phyloP scores from a whole-genome alignment of 805 yeast genomes.

The Cyberlindnera maritima region DNA sequence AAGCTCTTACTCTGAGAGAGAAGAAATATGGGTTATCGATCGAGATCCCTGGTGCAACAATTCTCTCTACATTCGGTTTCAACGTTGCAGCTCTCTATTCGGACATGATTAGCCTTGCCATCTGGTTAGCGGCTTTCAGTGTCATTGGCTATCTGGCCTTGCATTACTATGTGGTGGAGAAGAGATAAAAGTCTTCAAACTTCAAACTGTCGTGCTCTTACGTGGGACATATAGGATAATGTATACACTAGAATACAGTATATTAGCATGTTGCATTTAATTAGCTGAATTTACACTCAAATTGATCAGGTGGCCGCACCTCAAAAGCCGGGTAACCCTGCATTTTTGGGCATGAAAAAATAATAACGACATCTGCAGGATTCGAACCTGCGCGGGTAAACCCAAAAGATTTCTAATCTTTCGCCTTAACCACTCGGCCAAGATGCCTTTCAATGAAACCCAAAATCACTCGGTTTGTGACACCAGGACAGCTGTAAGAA shows the following conservation, averaged over 20 bases:
- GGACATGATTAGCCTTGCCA: conserved; percentile 60
- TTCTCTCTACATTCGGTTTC: conserved; percentile 92
- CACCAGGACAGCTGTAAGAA: too few relatives aligned
- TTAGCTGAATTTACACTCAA: too few relatives aligned
- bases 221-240: too few relatives aligned
- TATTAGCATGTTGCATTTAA: too few relatives aligned
- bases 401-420: conserved; percentile 60
- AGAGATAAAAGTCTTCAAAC: conserved; percentile 38
- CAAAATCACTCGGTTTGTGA: too few relatives aligned
- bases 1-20: conserved; percentile 77
- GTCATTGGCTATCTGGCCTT: conserved; percentile 72
- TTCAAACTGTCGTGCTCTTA: too few relatives aligned
- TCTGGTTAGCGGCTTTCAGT: conserved; percentile 57
- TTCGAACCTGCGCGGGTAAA: conserved; percentile 65
- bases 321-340: too few relatives aligned
- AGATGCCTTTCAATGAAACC: conserved; percentile 31
- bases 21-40: conserved; percentile 90
- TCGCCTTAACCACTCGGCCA: conserved; percentile 71
- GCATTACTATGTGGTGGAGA: conserved; percentile 72
- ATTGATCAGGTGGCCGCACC: too few relatives aligned
- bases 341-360: background rate
- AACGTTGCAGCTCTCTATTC: conserved; percentile 69
- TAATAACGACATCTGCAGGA: conserved; percentile 64
- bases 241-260: too few relatives aligned
- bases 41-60: conserved; percentile 97